Base-by-base conservation (phyloP, 768 basidiomycete species). In the Daedalea quercina region DNA sequence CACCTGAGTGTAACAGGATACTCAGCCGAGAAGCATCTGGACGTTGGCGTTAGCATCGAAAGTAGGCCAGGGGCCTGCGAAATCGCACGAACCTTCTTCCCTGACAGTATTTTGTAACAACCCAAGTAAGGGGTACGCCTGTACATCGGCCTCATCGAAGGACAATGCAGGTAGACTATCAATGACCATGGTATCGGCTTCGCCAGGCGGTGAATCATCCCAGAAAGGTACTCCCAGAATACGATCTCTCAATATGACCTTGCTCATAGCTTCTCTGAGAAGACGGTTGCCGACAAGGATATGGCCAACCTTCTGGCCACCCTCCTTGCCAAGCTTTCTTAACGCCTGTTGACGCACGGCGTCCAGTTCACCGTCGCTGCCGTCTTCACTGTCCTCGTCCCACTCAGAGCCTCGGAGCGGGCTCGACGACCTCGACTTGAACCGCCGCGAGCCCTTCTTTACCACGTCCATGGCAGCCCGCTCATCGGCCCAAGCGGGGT, bases 1-100 rank as follows among this genome's bases (percentile, higher is more conserved):
- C 20, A n/a, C 34, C 33, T 17, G 48, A 35, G 13, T 70, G 66
- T 3, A 85, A 64, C 8, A 79, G 52, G 20, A 75, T 55, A 17
- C 63, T 60, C 23, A 77, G 65, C 40, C 28, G 28, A 31, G 28
- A 31, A 31, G 11, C 28, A 31, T 31, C 28, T 31, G 28, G 28
- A 11, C 11, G 28, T 31, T 11, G 11, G 4, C 28, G 28, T 31
- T 4, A 31, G 28, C 28, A 31, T 31, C 28, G 11, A 31, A 4
- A 31, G 11, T 31, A 31, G 6, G 11, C 4, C 11, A 31, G 4
- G 4, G 4, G 28, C 28, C 28, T 31, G 28, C 28, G 11, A 6
- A n/a, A n/a, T n/a, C n/a, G 28, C 4, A 31, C 28, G 11, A 11
- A 31, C 28, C 28, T 31, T 31, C 28, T 11, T 4, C 28, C 37